Evolutionary conservation across 192 early-diverging fungal species (phyloP).

Genomic region (Paraglomus brasilianum): DNA sequence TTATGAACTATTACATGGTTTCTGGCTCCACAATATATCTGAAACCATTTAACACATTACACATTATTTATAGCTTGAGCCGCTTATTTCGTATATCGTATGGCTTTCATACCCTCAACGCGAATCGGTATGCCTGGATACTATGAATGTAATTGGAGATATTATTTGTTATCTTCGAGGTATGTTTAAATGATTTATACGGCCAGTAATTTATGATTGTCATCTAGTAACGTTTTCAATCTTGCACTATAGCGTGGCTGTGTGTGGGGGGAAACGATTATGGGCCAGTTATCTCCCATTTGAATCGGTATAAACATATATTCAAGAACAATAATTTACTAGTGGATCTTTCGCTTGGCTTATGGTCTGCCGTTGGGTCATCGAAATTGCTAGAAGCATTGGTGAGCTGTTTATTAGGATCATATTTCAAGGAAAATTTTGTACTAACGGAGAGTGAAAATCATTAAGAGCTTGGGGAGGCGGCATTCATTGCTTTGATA

Average conservation of each 20-base stretch:
- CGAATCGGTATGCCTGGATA: not conserved
- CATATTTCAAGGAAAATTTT: too few relatives aligned
- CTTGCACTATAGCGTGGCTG: not conserved
- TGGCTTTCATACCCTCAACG: slow-evolving; percentile 23
- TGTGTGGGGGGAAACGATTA: not conserved
- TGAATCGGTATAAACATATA: not conserved
- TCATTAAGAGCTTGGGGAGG: too few relatives aligned
- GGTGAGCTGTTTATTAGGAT: not conserved
- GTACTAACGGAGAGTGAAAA: too few relatives aligned
- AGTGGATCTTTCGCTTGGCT: slow-evolving; percentile 8
- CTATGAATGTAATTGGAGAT: slow-evolving; percentile 15
- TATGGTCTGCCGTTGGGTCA: slow-evolving; percentile 17
- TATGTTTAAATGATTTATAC: not conserved
- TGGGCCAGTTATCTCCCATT: not conserved
- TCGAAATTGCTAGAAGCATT: slow-evolving; percentile 4
- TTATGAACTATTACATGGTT: too few relatives aligned
- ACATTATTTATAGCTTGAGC: slow-evolving; percentile 23
- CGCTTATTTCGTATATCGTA: slow-evolving; percentile 4
- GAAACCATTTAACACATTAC: not conserved
- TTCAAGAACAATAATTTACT: slow-evolving; percentile 13
- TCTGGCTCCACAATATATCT: not conserved
- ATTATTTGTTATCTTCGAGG: slow-evolving; percentile 23
- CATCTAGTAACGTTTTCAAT: not conserved
- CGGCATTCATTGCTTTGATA: too few relatives aligned
- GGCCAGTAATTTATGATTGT: not conserved